Percentiles rank a stretch among this genome's conserved stretches.
phyloP scores from a whole-genome alignment of 225 moss, liverwort and hornwort species.

The Antitrichia curtipendula region DNA sequence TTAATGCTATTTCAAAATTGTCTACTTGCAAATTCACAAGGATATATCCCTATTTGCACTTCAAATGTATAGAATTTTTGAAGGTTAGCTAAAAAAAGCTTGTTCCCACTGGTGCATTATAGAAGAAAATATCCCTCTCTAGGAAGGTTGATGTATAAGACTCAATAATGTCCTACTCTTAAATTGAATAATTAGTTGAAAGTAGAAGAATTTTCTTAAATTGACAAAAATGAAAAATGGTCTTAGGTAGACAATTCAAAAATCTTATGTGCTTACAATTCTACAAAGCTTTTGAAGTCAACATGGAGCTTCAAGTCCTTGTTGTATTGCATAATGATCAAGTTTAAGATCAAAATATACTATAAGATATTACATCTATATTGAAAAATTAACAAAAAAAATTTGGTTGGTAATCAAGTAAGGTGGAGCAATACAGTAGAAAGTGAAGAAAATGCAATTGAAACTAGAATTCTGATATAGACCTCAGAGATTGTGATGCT shows the following conservation, averaged over 20 bases:
- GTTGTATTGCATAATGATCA: not conserved
- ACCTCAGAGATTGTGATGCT: too few species aligned
- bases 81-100: not conserved
- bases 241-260: not conserved
- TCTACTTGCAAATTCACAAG: too few species aligned
- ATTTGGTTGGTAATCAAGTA: not conserved
- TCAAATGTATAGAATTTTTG: not conserved
- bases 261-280: not conserved
- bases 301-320: not conserved
- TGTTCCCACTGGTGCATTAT: not conserved
- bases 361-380: not conserved
- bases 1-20: not conserved
- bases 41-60: not conserved
- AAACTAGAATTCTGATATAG: not conserved
- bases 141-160: not conserved
- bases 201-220: not conserved
- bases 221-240: not conserved
- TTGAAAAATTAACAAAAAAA: not conserved
- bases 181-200: not conserved
- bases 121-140: not conserved
- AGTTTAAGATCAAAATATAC: not conserved
- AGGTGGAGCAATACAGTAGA: not conserved
- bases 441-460: not conserved
- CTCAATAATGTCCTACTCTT: not conserved
- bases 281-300: not conserved